These are phyloP conservation scores for Pestalotiopsis sp. DNA, from an alignment of 2,329 filamentous ascomycete genomes.

Conservation along the genomic window DNA sequence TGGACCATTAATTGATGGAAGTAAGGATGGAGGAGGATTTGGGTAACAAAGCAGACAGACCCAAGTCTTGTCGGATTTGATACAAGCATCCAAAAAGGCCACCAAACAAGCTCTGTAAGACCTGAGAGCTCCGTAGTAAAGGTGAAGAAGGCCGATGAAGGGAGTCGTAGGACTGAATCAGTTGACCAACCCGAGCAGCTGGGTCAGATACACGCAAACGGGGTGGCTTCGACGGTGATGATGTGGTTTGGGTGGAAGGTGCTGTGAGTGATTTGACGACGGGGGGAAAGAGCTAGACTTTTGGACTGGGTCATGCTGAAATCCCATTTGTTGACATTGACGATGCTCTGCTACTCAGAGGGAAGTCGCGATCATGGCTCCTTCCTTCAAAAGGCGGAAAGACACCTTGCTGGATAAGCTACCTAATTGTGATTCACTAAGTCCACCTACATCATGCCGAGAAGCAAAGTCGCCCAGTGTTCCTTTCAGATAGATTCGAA, in stretches of 20 bases:
- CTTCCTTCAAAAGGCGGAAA: not conserved
- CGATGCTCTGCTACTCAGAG: not conserved
- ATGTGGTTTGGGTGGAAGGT: not conserved
- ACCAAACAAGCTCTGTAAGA: conserved; percentile 6
- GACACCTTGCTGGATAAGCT: too few relatives aligned
- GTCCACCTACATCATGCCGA: too few relatives aligned
- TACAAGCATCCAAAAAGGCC: conserved; percentile 8
- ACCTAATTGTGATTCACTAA: too few relatives aligned
- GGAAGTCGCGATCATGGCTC: conserved; percentile 1
- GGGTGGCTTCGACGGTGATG: not conserved
- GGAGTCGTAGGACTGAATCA: not conserved
- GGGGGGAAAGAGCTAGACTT: not conserved
- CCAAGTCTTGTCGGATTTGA: conserved; percentile 10
- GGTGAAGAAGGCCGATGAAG: not conserved
- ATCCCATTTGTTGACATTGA: not conserved
- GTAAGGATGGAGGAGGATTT: not conserved
- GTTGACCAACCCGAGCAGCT: not conserved
- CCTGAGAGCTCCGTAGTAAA: not conserved
- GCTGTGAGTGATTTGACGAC: not conserved
- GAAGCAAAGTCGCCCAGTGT: too few relatives aligned
- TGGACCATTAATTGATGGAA: conserved; percentile 8
- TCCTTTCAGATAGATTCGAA: too few relatives aligned
- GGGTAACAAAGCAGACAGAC: conserved; percentile 9
- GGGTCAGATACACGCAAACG: not conserved
- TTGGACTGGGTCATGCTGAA: not conserved